Base-by-base conservation (phyloP, 805 yeast genomes). In the Maudiozyma barnettii region DNA sequence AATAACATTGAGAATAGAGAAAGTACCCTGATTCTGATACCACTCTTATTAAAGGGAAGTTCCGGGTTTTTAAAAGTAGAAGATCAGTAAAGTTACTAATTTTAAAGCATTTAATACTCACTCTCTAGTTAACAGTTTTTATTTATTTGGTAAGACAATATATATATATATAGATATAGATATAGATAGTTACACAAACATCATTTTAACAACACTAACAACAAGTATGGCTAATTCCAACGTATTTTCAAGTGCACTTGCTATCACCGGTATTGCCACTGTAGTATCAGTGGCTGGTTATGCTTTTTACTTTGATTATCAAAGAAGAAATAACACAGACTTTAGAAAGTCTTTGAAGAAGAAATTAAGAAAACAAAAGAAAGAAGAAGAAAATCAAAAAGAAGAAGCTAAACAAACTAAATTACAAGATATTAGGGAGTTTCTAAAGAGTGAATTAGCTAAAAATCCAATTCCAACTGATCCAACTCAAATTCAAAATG, bases 301-400 rank as follows among this genome's bases (percentile, higher is more conserved):
- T 70, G 86, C 93, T 48, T 71, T 79, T 36, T 93, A 87, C 72
- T 95, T 95, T 61, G 99, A 93, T 70, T 86, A 89, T 74, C 76
- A 77, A 69, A 87, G 99, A 71, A 85, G 98, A 71, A 74, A 75
- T 68, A 79, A 83, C 48, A 67, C 84, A 21, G 85, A 79, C 49
- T 95, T 93, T 76, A 85, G 99, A 74, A 81, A 77, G 60, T 65
- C 76, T 41, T 75, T 93, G 60, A 78, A 78, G 62, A 79, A 77
- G n/a, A 75, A 76, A 60, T 76, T 81, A 49, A 77, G 74, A 59
- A 74, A 77, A 59, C 85, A 83, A 57, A 73, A 74, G 51, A 80
- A 81, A 61, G 48, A 47, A 37, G 45, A 39, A 9, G 44, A 47
- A 23, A 66, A 71, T 54, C 76, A 78, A 50, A 74, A 77, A 56